Evolutionary conservation across 257 asterid genomes (phyloP).

Genomic region (Ehretia macrophylla): DNA sequence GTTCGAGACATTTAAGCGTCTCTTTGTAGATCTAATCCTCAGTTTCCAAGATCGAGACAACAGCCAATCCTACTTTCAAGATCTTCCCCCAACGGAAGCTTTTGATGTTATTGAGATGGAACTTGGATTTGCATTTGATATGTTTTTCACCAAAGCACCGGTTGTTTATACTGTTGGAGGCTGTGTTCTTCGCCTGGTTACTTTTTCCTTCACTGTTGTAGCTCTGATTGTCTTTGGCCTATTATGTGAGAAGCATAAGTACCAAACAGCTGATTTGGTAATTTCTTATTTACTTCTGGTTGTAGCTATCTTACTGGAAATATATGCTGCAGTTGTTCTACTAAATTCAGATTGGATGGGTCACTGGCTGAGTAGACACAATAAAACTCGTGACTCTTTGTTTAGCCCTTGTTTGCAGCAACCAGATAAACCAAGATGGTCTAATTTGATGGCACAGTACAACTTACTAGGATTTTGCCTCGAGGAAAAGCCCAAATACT

Average conservation of each 20-base stretch:
- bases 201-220: constrained; percentile 21
- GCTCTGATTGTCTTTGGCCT: constrained; percentile 19
- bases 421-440: constrained; percentile 33
- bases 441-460: constrained; percentile 41
- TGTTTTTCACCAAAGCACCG: constrained; percentile 46
- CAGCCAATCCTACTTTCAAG: constrained; percentile 33
- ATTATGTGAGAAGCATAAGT: constrained; percentile 16
- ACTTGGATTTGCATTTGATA: constrained; percentile 44
- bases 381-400: background rate
- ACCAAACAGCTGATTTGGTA: constrained; percentile 21
- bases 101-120: constrained; percentile 47
- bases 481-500: constrained; percentile 15
- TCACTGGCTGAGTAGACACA: constrained; percentile 20
- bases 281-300: constrained; percentile 33
- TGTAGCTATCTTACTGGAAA: constrained; percentile 34
- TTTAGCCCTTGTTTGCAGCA: constrained; percentile 1
- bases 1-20: constrained; percentile 40
- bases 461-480: constrained; percentile 30
- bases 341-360: constrained; percentile 36
- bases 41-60: constrained; percentile 50
- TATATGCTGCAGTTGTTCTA: constrained; percentile 15
- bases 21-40: constrained; percentile 48
- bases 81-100: constrained; percentile 4
- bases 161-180: constrained; percentile 23
- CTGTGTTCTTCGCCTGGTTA: constrained; percentile 13